Percentiles rank a stretch among this genome's conserved stretches.
Evolutionary conservation across 805 yeast genomes (phyloP).

Genomic region (Candida morakotiae): DNA sequence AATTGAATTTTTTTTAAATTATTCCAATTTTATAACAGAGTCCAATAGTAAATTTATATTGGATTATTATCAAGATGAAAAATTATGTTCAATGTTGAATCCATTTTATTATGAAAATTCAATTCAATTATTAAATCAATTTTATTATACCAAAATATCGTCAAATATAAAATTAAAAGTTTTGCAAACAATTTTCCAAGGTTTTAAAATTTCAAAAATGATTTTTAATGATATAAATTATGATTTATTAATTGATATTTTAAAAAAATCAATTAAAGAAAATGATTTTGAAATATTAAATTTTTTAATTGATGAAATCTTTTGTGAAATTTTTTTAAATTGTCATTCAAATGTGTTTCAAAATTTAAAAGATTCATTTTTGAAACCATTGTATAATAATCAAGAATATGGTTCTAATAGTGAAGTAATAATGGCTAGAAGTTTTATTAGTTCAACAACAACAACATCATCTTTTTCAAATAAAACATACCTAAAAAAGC

Average conservation of each 20-base stretch:
- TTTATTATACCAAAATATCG: slow-evolving; percentile 22
- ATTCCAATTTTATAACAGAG: slow-evolving; percentile 33
- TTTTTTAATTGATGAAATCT: slow-evolving; percentile 21
- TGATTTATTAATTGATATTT: slow-evolving; percentile 30
- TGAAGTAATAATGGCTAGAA: slow-evolving; percentile 7
- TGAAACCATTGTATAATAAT: slow-evolving; percentile 5
- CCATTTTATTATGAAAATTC: slow-evolving; percentile 51
- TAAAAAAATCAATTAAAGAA: slow-evolving; percentile 24
- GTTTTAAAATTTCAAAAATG: slow-evolving; percentile 30
- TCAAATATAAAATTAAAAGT: slow-evolving; percentile 24
- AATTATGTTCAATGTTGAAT: slow-evolving; percentile 50
- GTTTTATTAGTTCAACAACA: slow-evolving; percentile 5
- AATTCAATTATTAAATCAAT: slow-evolving; percentile 40
- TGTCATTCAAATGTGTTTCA: slow-evolving; percentile 13
- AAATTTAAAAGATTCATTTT: slow-evolving; percentile 12
- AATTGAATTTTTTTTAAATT: slow-evolving; percentile 35
- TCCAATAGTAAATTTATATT: slow-evolving; percentile 42
- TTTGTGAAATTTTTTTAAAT: slow-evolving; percentile 19
- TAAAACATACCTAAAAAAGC: slow-evolving; percentile 10
- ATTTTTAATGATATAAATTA: slow-evolving; percentile 24
- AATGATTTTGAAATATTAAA: slow-evolving; percentile 28
- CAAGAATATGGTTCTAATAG: no score
- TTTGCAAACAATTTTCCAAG: slow-evolving; percentile 31
- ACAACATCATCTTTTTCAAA: slow-evolving; percentile 3
- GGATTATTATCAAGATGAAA: slow-evolving; percentile 43